These are phyloP conservation scores for Chenopodium berlandieri DNA, from an alignment of 148 eudicot genomes.

Conservation along the genomic window DNA sequence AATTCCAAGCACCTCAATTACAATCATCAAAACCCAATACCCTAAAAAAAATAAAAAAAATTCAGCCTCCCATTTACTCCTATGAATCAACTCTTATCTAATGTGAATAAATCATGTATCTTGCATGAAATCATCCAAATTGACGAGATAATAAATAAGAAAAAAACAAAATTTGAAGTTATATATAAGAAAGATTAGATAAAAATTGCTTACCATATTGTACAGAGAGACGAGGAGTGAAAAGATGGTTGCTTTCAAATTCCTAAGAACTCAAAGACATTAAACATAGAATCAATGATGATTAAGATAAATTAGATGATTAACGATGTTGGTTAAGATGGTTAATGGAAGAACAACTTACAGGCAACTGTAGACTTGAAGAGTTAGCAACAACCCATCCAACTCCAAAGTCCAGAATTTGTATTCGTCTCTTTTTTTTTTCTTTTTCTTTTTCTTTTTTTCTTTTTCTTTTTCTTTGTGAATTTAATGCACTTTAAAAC, in stretches of 20 bases:
- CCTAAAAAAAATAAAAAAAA: neutral
- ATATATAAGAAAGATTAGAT: neutral
- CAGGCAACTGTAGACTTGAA: neutral
- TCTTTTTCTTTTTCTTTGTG: too few relatives aligned
- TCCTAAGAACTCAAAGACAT: neutral
- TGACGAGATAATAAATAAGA: neutral
- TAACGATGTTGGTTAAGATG: neutral
- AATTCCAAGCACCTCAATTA: neutral
- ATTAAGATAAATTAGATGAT: neutral
- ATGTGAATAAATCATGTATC: neutral
- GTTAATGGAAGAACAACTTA: neutral
- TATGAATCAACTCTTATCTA: neutral
- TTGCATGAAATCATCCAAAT: neutral
- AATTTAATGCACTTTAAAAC: too few relatives aligned
- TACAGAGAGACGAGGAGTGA: neutral
- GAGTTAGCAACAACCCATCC: too few relatives aligned
- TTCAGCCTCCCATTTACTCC: neutral
- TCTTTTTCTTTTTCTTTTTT: too few relatives aligned
- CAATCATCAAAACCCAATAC: neutral
- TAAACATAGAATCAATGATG: too few relatives aligned
- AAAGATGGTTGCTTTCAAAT: neutral
- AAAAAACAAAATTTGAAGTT: neutral
- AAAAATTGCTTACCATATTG: neutral
- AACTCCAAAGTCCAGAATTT: too few relatives aligned
- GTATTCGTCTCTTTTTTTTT: too few relatives aligned